Evolutionary conservation across 305 asterid genomes (phyloP), one percentile per base, ranked within the genome.

Genomic region (Fraxinus ornus): DNA sequence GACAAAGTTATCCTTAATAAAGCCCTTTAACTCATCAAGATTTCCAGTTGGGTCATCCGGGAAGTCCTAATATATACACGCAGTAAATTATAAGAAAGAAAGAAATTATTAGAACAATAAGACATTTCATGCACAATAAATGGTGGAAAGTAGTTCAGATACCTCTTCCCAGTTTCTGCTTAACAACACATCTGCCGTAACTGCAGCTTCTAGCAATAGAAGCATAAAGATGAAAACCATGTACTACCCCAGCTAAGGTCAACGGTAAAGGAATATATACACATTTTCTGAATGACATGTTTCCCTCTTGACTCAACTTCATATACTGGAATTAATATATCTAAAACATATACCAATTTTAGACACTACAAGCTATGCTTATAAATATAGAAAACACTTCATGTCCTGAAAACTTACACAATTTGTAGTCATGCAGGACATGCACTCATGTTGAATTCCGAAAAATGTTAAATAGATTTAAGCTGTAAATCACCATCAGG

Each of bases 121-220:
- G 37, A 49, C 30, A 81, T 80, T 78, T 47, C 12, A 6, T 19
- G 74, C 7, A 70, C 37, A 10, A 13, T 28, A 7, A 66, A 75
- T 77, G 49, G 74, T 84, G 75, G 60, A 60, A 3, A 79, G 30
- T 35, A 76, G 64, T 19, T 62, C 73, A 39, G 47, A 70, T 90
- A 94, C 98, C 94, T 94, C 97, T 85, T 91, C 91, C 99, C 99
- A 95, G 86, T 90, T 78, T 83, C 78, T 89, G 90, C 94, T 95
- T 76, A 94, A 81, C 88, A 94, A 90, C 33, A 93, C 90, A 88
- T 94, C 98, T 79, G 92, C 90, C 2, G 91, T 86, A 68, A 93
- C 87, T 62, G 97, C 94, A 89, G 95, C 97, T 86, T 95, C 97
- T 47, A 95, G 81, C 91, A 92, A 83, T 80, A 95, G 85, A 79